Base-by-base conservation (phyloP, 2,329 filamentous ascomycete species). In the Aspergillus sclerotialis region DNA sequence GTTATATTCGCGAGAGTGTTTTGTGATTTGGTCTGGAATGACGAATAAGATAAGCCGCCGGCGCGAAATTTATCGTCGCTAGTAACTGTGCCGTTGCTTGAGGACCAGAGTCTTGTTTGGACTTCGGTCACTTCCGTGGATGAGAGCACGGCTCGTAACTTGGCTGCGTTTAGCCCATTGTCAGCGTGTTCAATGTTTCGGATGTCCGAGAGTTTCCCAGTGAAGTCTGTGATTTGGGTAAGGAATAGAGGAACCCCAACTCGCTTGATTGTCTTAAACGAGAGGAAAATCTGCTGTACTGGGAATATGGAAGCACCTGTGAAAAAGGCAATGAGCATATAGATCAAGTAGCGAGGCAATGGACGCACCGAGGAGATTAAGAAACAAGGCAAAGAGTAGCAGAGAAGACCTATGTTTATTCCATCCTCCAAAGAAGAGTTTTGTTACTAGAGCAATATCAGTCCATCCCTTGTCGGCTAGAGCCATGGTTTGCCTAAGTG, bases 331-430 rank as follows among this genome's bases (percentile, higher is more conserved):
- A n/a, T n/a, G n/a, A n/a, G n/a, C n/a, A n/a, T n/a, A n/a, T n/a
- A n/a, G n/a, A n/a, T n/a, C n/a, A n/a, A n/a, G n/a, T n/a, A 53
- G 35, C 6, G 47, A 49, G 28, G 40, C 53, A n/a, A 48, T 43
- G 11, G 53, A 28, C 8, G 25, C 30, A 13, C 43, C 48, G 3
- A 54, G 37, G 11, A 46, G 33, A 30, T 40, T 40, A 7, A 48
- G 33, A 7, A 47, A 32, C 4, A 53, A 41, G 2, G 49, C 50
- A 10, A 45, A 10, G 4, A 48, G 19, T 3, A 56, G 28, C 11
- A 53, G 45, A 1, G 28, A 13, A 29, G 48, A 52, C 4, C 45
- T 39, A 25, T 53, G 45, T 9, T 40, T 40, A 12, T 44, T 46
- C 30, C 40, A 48, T 11, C 35, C 33, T 6, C 39, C 37, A 6